Evolutionary conservation across 1,139 yeast genomes (phyloP).

Genomic region (Lodderomyces margitis): DNA sequence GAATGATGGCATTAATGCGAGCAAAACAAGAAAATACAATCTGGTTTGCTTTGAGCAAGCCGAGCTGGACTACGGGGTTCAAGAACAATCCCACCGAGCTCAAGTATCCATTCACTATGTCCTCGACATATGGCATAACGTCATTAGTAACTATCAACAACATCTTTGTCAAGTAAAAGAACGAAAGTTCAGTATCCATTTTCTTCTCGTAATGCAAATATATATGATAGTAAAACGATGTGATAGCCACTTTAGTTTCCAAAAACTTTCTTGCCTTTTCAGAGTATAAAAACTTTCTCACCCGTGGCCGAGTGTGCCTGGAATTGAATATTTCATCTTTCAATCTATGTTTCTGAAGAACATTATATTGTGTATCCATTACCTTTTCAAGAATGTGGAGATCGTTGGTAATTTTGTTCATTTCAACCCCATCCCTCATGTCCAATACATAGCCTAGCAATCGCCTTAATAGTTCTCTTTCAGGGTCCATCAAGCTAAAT

Average conservation of each 20-base stretch:
- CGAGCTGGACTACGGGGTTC: conserved; percentile 26
- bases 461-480: conserved; percentile 8
- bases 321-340: not conserved
- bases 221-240: conserved; percentile 29
- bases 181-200: conserved; percentile 22
- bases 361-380: conserved; percentile 12
- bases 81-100: conserved; percentile 22
- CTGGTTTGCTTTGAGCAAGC: conserved; percentile 18
- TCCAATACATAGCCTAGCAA: conserved; percentile 18
- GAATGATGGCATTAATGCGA: not conserved
- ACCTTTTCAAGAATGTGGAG: conserved; percentile 19
- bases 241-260: conserved; percentile 10
- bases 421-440: conserved; percentile 17
- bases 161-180: conserved; percentile 28
- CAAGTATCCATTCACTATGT: conserved; percentile 22
- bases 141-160: conserved; percentile 23
- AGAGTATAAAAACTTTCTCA: not conserved
- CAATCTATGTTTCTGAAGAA: conserved; percentile 8
- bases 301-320: not conserved
- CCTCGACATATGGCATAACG: conserved; percentile 27
- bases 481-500: conserved; percentile 10
- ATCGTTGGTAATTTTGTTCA: conserved; percentile 17
- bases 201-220: conserved; percentile 31
- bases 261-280: conserved; percentile 9
- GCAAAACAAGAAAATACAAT: not conserved